Conservation (phyloP, 2,329 filamentous ascomycete species). For the Tricladium varicosporioides region DNA sequence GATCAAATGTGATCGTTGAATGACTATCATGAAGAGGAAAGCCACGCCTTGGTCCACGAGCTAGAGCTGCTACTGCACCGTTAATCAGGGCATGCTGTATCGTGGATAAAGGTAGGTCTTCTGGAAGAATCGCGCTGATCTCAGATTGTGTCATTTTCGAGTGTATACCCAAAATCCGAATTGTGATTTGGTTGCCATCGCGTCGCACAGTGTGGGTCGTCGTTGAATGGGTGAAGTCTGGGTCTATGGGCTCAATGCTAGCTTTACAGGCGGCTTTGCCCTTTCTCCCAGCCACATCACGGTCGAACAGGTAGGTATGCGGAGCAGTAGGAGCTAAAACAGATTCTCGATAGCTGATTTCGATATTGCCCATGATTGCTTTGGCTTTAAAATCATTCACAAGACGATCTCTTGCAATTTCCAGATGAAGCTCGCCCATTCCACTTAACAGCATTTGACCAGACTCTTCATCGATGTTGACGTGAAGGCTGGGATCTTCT, state of each 20-base stretch:
- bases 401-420: conserved; percentile 86
- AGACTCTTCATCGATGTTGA: conserved; percentile 81
- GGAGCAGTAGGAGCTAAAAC: conserved; percentile 56
- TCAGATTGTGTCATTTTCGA: conserved; percentile 37
- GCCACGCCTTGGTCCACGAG: conserved; percentile 76
- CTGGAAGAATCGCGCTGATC: conserved; percentile 47
- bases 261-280: conserved; percentile 76
- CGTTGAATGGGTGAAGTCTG: conserved; percentile 33
- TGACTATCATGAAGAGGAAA: conserved; percentile 78
- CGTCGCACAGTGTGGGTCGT: conserved; percentile 46
- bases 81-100: conserved; percentile 63
- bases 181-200: conserved; percentile 70
- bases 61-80: conserved; percentile 78
- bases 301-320: conserved; percentile 68
- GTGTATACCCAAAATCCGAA: conserved; percentile 40
- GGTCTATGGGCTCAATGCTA: conserved; percentile 59
- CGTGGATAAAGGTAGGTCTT: conserved; percentile 45
- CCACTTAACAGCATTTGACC: conserved; percentile 92
- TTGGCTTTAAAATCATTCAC: conserved; percentile 86
- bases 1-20: conserved; percentile 69
- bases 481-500: conserved; percentile 89
- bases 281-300: conserved; percentile 73
- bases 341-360: conserved; percentile 92
- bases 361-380: conserved; percentile 82
- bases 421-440: conserved; percentile 94